Percentiles rank a stretch among this genome's conserved stretches.
Conservation (phyloP, 2,329 filamentous ascomycete genomes). For the Colletotrichum sp. region DNA sequence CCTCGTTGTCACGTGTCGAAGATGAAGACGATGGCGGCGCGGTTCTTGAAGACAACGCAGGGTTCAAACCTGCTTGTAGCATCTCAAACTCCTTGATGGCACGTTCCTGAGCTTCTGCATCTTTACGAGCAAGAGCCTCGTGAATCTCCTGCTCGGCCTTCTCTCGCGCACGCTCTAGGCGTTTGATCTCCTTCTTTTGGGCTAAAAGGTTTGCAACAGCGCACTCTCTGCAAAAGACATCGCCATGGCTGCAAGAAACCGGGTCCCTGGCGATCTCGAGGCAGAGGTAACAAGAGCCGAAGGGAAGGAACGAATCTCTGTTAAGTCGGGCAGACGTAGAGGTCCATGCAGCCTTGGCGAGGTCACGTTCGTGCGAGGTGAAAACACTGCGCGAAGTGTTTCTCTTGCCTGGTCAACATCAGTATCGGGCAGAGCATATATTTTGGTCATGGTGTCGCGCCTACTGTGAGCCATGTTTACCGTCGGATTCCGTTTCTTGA, state of each 20-base stretch:
- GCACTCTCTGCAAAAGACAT: conserved; percentile 96
- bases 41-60: background rate
- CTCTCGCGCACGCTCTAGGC: conserved; percentile 71
- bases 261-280: conserved; percentile 81
- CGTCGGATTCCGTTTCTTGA: background rate
- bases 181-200: conserved; percentile 90
- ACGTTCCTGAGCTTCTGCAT: conserved; percentile 72
- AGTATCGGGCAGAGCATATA: background rate
- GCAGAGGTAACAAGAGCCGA: conserved; percentile 88
- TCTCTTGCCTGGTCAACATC: conserved; percentile 66
- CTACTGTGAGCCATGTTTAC: conserved; percentile 57
- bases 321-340: conserved; percentile 82
- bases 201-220: conserved; percentile 88
- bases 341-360: conserved; percentile 84
- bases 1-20: background rate
- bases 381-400: conserved; percentile 94
- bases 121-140: conserved; percentile 63
- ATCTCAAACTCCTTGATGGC: conserved; percentile 85
- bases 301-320: conserved; percentile 90
- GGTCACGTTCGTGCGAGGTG: conserved; percentile 85
- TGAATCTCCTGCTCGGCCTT: conserved; percentile 65
- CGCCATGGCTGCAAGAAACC: conserved; percentile 82
- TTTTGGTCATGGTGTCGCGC: conserved; percentile 11
- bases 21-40: background rate
- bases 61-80: conserved; percentile 72